Evolutionary conservation across 108 stramenopile species (phyloP), one percentile per base, ranked within the genome.

Genomic region (Aurantiochytrium sp.): DNA sequence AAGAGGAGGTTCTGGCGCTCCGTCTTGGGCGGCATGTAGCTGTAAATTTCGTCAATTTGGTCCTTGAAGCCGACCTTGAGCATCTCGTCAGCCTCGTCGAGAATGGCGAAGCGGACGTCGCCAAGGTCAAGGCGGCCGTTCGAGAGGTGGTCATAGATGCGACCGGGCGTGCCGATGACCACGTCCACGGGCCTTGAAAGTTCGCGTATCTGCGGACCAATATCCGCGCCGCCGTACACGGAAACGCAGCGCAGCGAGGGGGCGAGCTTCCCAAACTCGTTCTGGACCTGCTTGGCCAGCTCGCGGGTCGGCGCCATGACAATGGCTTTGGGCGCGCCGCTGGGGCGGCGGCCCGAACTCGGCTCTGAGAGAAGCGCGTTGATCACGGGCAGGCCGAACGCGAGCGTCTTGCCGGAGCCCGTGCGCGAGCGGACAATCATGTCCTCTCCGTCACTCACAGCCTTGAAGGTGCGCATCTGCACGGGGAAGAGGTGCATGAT

Each of bases 61-160:
- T 99, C 98, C 52, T 98, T 97, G 91, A 99, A 99, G 55, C 99
- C 99, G 97, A 99, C 98, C 91, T 96, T 96, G 52, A 99, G 93
- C 99, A 99, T 99, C 93, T 98, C 97, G 91, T 99, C 99, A 1
- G 98, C 99, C 92, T 99, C 99, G 86, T 99, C 99, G 21, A 99
- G 94, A 34, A 99, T 97, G 32, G 91, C 92, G 90, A 95, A 91
- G 55, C 95, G 89, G 55, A 95, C 93, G 81, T 95, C 93, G 86
- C 86, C 68, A 54, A 99, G 93, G 85, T 95, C 87, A 4, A 99
- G 92, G 65, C 93, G 96, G 53, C 98, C 97, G 53, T 97, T 93
- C n/a, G 97, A 87, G 68, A 99, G 89, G 89, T 97, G 97, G 91
- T 99, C 99, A 50, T 98, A 96, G 55, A 98, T 87, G 69, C 99